phyloP scores from a whole-genome alignment of 345 rosid species.

The Mangifera indica region DNA sequence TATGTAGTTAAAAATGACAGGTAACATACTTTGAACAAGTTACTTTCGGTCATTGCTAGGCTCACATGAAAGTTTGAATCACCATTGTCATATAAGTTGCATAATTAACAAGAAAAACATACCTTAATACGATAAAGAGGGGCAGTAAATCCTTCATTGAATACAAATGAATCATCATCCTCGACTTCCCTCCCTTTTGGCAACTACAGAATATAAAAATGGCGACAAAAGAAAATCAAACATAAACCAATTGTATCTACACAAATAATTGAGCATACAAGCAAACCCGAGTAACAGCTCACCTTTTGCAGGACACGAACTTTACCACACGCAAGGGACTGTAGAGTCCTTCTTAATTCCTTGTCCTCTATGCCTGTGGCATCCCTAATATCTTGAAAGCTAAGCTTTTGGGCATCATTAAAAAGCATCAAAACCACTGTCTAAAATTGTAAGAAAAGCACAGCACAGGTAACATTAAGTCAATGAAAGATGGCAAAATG shows the following conservation, averaged over 20 bases:
- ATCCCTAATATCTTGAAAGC: conserved; percentile 89
- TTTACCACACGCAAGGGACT: conserved; percentile 98
- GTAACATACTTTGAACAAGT: not conserved
- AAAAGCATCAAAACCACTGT: conserved; percentile 96
- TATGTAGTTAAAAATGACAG: not conserved
- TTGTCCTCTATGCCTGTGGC: conserved; percentile 93
- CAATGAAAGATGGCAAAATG: not conserved
- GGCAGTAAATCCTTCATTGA: conserved; percentile 77
- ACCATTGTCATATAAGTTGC: not conserved
- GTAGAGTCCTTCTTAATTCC: conserved; percentile 89
- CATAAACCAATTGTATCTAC: conserved; percentile 3
- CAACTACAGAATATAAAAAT: conserved; percentile 37
- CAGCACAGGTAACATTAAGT: conserved; percentile 18
- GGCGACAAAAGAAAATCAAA: not conserved
- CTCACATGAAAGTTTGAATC: not conserved
- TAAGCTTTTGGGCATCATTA: conserved; percentile 87
- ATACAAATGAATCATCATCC: conserved; percentile 79
- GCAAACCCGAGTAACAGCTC: conserved; percentile 9
- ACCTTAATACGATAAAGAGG: conserved; percentile 93
- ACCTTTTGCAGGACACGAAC: conserved; percentile 93
- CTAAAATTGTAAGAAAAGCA: conserved; percentile 40
- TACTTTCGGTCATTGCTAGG: not conserved
- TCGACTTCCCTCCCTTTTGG: conserved; percentile 96
- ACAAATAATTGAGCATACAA: not conserved
- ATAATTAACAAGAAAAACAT: not conserved